These are phyloP conservation scores for Cryptococcus sp. DNA, from an alignment of 1,284 basidiomycete genomes.

Conservation along the genomic window DNA sequence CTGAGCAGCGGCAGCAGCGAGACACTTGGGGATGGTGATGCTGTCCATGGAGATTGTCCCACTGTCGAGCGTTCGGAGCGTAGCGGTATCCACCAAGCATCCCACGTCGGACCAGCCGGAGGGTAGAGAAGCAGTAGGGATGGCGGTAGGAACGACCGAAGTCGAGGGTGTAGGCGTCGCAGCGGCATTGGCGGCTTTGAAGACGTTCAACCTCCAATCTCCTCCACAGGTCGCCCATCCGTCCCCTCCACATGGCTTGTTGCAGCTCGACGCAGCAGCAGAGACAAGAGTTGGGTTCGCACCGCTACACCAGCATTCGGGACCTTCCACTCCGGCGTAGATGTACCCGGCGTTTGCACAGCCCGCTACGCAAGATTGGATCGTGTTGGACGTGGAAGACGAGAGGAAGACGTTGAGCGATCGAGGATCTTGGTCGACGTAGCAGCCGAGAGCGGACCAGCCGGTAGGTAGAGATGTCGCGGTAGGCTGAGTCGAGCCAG, in stretches of 20 bases:
- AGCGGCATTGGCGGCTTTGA: slow-evolving; percentile 1
- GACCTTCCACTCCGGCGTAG: slow-evolving; percentile 21
- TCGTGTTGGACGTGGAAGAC: neutral
- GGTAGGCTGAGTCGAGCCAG: slow-evolving; percentile 8
- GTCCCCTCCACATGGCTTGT: slow-evolving; percentile 1
- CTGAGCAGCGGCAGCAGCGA: slow-evolving; percentile 14
- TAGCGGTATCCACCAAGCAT: slow-evolving; percentile 32
- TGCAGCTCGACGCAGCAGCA: neutral
- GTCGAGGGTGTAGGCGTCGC: too few relatives aligned
- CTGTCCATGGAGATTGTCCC: slow-evolving; percentile 9
- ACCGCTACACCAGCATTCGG: slow-evolving; percentile 24
- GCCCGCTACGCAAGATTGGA: slow-evolving; percentile 10
- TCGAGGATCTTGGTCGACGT: slow-evolving; percentile 2
- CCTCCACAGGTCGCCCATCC: slow-evolving; percentile 1
- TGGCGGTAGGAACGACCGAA: neutral
- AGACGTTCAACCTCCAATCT: slow-evolving; percentile 4
- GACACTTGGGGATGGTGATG: slow-evolving; percentile 25
- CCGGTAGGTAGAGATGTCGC: slow-evolving; percentile 15
- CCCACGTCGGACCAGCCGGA: slow-evolving; percentile 30
- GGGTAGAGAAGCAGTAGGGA: slow-evolving; percentile 7
- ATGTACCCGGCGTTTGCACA: slow-evolving; percentile 12
- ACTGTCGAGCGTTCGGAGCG: slow-evolving; percentile 24
- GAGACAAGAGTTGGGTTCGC: slow-evolving; percentile 3
- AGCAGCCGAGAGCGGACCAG: slow-evolving; percentile 4
- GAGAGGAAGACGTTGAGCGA: neutral